A percentile compares a stretch with the other conserved stretches of the same genome.
Evolutionary conservation across 768 basidiomycete species (phyloP).

Genomic region (Panus rudis): DNA sequence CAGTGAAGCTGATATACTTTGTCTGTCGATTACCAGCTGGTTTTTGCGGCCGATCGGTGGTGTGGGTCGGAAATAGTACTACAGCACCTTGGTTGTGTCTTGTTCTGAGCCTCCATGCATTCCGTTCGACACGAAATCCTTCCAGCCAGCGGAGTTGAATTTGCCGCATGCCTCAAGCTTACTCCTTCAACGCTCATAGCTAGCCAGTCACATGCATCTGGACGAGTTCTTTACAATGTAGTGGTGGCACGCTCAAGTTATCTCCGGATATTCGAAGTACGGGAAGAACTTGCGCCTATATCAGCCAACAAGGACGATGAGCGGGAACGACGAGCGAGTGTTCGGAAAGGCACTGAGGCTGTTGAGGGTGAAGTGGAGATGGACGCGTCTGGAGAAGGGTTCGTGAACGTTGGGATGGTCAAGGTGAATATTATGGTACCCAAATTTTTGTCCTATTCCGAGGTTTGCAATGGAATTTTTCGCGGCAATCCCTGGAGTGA

Average conservation of each 20-base stretch:
- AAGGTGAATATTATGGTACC: slow-evolving; percentile 52
- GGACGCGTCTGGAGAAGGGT: slow-evolving; percentile 73
- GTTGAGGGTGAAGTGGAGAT: slow-evolving; percentile 75
- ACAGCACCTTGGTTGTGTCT: too few relatives aligned
- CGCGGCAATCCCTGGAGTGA: too few relatives aligned
- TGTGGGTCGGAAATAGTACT: too few relatives aligned
- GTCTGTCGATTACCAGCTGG: too few relatives aligned
- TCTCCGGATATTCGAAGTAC: slow-evolving; percentile 82
- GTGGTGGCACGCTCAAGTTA: slow-evolving; percentile 81
- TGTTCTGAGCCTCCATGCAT: slow-evolving; percentile 57
- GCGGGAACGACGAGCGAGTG: slow-evolving; percentile 45
- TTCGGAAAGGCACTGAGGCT: slow-evolving; percentile 62
- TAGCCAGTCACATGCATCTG: slow-evolving; percentile 36
- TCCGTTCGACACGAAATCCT: slow-evolving; percentile 74
- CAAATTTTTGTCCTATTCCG: slow-evolving; percentile 15
- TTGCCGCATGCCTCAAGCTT: slow-evolving; percentile 65
- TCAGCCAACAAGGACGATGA: slow-evolving; percentile 53
- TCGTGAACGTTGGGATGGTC: slow-evolving; percentile 65
- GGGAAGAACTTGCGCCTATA: slow-evolving; percentile 59
- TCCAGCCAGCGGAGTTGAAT: slow-evolving; percentile 79
- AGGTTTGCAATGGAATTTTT: slow-evolving; percentile 24
- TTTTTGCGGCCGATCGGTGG: too few relatives aligned
- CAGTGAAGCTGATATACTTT: too few relatives aligned
- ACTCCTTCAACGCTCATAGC: slow-evolving; percentile 46
- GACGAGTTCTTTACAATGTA: slow-evolving; percentile 69